Evolutionary conservation across 805 yeast genomes (phyloP).

Genomic region (Metschnikowia colocasiae): DNA sequence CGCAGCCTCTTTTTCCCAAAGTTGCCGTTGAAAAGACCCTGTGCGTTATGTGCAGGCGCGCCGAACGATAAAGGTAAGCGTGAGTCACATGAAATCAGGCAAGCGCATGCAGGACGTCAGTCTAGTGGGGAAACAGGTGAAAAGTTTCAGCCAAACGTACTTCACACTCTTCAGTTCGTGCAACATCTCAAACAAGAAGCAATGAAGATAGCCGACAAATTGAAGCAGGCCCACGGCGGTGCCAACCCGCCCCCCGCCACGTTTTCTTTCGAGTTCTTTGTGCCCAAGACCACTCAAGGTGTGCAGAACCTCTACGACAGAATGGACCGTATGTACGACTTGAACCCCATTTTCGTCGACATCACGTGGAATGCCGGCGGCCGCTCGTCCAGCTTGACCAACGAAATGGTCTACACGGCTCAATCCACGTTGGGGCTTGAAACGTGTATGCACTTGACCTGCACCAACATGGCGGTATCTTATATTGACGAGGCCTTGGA

Average conservation of each 20-base stretch:
- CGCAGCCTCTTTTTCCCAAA: not conserved
- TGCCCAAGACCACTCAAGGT: constrained; percentile 96
- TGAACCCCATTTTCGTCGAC: constrained; percentile 88
- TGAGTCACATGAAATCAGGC: constrained; percentile 6
- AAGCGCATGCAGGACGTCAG: constrained; percentile 1
- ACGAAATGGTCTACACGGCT: constrained; percentile 88
- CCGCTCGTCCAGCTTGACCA: constrained; percentile 72
- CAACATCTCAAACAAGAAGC: not conserved
- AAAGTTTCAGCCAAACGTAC: not conserved
- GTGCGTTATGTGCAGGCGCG: not conserved
- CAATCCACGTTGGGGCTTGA: constrained; percentile 89
- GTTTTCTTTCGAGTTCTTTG: constrained; percentile 94
- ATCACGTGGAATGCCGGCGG: constrained; percentile 99
- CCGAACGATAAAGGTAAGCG: not conserved
- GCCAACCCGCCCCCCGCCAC: constrained; percentile 54
- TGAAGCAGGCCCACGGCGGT: constrained; percentile 38
- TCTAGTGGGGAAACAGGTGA: not conserved
- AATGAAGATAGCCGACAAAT: constrained; percentile 43
- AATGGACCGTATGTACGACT: constrained; percentile 94
- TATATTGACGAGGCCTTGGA: constrained; percentile 80
- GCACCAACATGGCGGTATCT: constrained; percentile 86
- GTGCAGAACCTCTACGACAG: constrained; percentile 93
- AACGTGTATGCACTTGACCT: constrained; percentile 97
- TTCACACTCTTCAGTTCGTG: not conserved
- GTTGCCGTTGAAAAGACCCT: no score